Evolutionary conservation across 495 filamentous ascomycete genomes (phyloP).

Genomic region (Penicillium egyptiacum): DNA sequence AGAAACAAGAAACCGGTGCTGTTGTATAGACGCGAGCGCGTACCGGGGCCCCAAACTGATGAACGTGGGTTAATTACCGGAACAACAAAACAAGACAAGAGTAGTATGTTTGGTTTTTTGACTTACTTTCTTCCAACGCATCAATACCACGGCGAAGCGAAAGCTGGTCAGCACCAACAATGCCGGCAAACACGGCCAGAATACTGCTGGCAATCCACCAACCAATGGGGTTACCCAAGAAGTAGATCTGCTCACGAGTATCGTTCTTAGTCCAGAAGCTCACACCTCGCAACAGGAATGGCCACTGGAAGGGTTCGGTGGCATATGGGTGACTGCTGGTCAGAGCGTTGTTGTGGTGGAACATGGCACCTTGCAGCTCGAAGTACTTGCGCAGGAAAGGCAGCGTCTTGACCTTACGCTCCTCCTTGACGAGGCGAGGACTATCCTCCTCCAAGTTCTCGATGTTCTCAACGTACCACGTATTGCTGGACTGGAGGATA

Average conservation of each 20-base stretch:
- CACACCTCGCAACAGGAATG: constrained; percentile 92
- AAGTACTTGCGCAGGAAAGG: constrained; percentile 94
- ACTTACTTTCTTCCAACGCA: constrained; percentile 90
- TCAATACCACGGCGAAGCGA: constrained; percentile 89
- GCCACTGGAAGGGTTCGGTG: constrained; percentile 94
- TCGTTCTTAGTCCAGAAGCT: constrained; percentile 99
- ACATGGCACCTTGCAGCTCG: constrained; percentile 96
- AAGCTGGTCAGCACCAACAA: constrained; percentile 89
- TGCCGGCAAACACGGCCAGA: constrained; percentile 89
- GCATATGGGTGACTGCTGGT: constrained; percentile 96
- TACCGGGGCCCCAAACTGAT: constrained; percentile 59
- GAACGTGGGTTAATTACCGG: constrained; percentile 9
- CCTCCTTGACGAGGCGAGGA: constrained; percentile 67
- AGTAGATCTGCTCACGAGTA: constrained; percentile 96
- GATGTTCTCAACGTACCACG: constrained; percentile 93
- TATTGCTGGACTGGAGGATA: constrained; percentile 80
- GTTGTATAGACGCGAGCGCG: constrained; percentile 93
- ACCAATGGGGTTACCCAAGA: constrained; percentile 93
- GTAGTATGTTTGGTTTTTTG: neutral
- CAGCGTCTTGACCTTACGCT: constrained; percentile 73
- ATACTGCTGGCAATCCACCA: constrained; percentile 96
- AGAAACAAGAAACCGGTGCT: constrained; percentile 99
- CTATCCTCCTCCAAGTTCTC: constrained; percentile 69
- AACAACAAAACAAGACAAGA: constrained; percentile 1
- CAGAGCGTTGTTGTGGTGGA: constrained; percentile 97